A percentile compares a stretch with the other conserved stretches of the same genome.
Evolutionary conservation across 768 basidiomycete genomes (phyloP).

Genomic region (Amanita molliuscula): DNA sequence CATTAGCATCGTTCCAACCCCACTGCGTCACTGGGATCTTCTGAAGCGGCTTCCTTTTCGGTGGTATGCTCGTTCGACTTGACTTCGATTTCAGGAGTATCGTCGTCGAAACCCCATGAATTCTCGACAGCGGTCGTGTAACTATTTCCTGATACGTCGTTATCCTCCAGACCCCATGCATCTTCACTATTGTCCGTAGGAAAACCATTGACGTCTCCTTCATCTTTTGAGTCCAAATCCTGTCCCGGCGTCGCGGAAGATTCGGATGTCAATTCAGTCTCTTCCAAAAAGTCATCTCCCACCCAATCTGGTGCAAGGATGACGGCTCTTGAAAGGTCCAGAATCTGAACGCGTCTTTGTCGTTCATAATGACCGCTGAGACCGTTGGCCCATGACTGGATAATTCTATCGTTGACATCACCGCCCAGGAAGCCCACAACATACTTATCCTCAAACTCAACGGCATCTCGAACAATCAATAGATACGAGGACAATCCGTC

Average conservation of each 20-base stretch:
- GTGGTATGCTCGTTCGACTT: slow-evolving; percentile 10
- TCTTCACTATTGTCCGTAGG: slow-evolving; percentile 1
- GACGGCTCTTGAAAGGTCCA: slow-evolving; percentile 49
- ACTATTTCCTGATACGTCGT: slow-evolving; percentile 15
- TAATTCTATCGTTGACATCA: slow-evolving; percentile 35
- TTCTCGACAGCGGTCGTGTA: slow-evolving; percentile 25
- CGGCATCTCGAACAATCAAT: slow-evolving; percentile 41
- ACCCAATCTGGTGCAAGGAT: slow-evolving; percentile 34
- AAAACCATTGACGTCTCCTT: neutral
- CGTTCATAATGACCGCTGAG: slow-evolving; percentile 72
- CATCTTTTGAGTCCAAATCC: slow-evolving; percentile 12
- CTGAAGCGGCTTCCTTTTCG: neutral
- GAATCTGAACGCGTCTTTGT: slow-evolving; percentile 53
- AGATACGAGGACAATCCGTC: slow-evolving; percentile 53
- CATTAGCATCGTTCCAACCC: slow-evolving; percentile 65
- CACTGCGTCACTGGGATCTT: slow-evolving; percentile 50
- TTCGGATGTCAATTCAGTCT: slow-evolving; percentile 23
- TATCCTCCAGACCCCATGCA: slow-evolving; percentile 30
- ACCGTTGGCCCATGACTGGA: slow-evolving; percentile 61
- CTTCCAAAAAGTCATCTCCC: slow-evolving; percentile 30
- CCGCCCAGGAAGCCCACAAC: slow-evolving; percentile 40
- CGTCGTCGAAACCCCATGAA: slow-evolving; percentile 48
- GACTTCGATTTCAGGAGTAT: slow-evolving; percentile 16
- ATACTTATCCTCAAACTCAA: slow-evolving; percentile 54
- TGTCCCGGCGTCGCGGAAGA: slow-evolving; percentile 19